Evolutionary conservation across 2,329 filamentous ascomycete species (phyloP).

Genomic region (Colletotrichum sojae): DNA sequence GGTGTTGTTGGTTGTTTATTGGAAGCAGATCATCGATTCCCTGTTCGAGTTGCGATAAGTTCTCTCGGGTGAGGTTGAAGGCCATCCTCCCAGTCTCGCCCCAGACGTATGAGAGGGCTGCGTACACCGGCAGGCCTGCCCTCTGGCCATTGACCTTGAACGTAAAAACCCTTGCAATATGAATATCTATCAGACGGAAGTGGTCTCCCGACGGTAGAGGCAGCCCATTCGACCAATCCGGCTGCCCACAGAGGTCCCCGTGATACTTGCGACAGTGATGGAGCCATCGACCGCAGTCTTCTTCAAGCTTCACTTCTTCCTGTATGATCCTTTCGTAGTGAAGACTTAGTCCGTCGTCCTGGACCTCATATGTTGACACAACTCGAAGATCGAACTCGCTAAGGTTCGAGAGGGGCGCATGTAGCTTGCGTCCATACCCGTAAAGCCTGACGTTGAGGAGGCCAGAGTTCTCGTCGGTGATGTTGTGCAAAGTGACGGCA

Average conservation of each 20-base stretch:
- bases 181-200: background rate
- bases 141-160: background rate
- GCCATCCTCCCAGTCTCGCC: background rate
- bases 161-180: background rate
- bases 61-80: background rate
- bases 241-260: background rate
- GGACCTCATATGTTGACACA: rapidly evolving
- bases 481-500: background rate
- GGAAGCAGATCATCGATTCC: background rate
- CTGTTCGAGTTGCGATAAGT: background rate
- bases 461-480: background rate
- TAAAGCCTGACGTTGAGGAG: background rate
- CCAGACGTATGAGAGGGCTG: background rate
- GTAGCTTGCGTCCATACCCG: background rate
- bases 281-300: background rate
- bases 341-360: background rate
- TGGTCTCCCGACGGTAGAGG: background rate
- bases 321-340: background rate
- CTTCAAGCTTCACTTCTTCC: background rate
- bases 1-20: background rate
- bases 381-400: background rate
- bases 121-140: background rate
- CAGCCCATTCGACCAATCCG: background rate
- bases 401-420: background rate
- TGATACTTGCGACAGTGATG: background rate